A percentile compares a stretch with the other conserved stretches of the same genome.
These are phyloP conservation scores for Gossypium rotundifolium DNA, from an alignment of 345 rosid genomes.

Conservation along the genomic window DNA sequence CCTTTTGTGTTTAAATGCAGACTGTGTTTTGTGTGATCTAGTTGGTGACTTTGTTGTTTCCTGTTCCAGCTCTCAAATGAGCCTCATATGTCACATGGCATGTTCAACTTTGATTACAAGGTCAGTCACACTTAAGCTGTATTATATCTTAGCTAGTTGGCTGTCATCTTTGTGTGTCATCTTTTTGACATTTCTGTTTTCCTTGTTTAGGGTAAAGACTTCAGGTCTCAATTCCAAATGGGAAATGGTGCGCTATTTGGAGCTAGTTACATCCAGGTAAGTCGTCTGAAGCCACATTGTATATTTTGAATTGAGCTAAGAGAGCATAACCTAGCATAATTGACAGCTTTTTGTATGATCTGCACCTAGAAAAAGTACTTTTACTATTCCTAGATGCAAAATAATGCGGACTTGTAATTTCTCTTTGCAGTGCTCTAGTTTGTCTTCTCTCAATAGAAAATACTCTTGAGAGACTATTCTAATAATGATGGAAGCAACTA, in stretches of 20 bases:
- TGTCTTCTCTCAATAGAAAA: neutral
- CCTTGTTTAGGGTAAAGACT: conserved; percentile 64
- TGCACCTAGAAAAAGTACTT: neutral
- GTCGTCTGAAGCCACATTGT: neutral
- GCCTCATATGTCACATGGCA: conserved; percentile 81
- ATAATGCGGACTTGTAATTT: neutral
- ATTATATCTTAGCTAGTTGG: neutral
- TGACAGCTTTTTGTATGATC: neutral
- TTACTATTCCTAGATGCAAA: neutral
- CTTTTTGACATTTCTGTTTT: neutral
- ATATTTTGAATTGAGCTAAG: neutral
- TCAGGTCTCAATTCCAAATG: conserved; percentile 74
- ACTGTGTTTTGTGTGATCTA: neutral
- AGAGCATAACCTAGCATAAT: neutral
- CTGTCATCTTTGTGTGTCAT: neutral
- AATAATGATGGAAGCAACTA: neutral
- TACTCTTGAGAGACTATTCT: neutral
- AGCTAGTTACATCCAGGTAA: conserved; percentile 92
- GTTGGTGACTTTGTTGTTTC: conserved; percentile 16
- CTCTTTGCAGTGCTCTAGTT: neutral
- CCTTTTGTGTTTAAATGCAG: neutral
- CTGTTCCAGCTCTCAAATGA: conserved; percentile 68
- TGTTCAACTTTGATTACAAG: conserved; percentile 90
- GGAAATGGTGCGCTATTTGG: conserved; percentile 84
- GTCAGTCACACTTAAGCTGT: conserved; percentile 24